Percentiles rank a stretch among this genome's conserved stretches.
Evolutionary conservation across 305 asterid genomes (phyloP).

Genomic region (Fraxinus platypoda): DNA sequence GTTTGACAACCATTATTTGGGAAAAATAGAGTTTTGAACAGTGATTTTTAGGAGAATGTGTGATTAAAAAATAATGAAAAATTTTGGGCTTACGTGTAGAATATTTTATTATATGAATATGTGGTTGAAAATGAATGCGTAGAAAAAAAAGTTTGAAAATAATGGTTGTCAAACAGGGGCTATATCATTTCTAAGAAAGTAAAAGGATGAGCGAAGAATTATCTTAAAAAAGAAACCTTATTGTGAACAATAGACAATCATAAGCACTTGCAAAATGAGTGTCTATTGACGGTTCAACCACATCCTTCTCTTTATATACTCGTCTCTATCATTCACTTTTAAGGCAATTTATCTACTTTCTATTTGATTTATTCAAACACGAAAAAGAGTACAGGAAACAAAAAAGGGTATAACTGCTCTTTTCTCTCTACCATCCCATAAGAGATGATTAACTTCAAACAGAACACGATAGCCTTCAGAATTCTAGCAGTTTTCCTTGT

Average conservation of each 20-base stretch:
- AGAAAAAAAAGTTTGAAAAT: too few relatives aligned
- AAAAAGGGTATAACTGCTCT: constrained; percentile 6
- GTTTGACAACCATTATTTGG: too few relatives aligned
- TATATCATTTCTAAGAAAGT: constrained; percentile 14
- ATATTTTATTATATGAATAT: too few relatives aligned
- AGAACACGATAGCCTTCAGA: constrained; percentile 38
- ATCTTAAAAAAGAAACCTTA: constrained; percentile 6
- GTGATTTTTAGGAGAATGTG: too few relatives aligned
- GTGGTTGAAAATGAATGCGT: too few relatives aligned
- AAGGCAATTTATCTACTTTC: constrained; percentile 29
- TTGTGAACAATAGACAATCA: constrained; percentile 7
- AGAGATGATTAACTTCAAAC: constrained; percentile 40
- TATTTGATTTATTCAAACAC: background rate
- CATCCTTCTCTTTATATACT: constrained; percentile 38
- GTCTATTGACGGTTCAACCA: constrained; percentile 3
- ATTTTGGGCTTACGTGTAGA: too few relatives aligned
- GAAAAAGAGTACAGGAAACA: constrained; percentile 14
- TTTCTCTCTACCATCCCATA: background rate
- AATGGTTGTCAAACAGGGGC: background rate
- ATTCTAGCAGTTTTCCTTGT: constrained; percentile 44
- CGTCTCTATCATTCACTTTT: constrained; percentile 28
- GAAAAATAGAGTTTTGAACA: too few relatives aligned
- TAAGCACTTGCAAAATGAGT: constrained; percentile 15
- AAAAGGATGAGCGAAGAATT: constrained; percentile 24
- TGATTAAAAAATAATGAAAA: too few relatives aligned